Evolutionary conservation across 2,329 filamentous ascomycete species (phyloP).

Genomic region (Thielaviopsis punctulata): DNA sequence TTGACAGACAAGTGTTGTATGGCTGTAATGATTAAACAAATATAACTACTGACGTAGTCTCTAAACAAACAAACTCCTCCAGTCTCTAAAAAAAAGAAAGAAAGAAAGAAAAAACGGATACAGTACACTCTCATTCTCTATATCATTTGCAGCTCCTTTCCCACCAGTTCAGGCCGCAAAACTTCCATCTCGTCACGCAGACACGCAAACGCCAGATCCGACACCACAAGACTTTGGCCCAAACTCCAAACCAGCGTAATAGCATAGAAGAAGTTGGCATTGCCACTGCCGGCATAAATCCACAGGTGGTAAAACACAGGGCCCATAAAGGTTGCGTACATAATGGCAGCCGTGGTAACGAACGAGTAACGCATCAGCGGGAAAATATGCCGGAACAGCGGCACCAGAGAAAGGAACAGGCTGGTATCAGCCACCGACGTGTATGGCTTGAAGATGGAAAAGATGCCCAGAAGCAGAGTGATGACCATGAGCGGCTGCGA

Average conservation of each 20-base stretch:
- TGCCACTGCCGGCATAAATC: constrained; percentile 95
- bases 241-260: constrained; percentile 98
- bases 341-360: constrained; percentile 60
- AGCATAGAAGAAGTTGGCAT: constrained; percentile 98
- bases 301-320: constrained; percentile 94
- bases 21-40: no score
- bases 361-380: constrained; percentile 90
- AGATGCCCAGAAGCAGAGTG: constrained; percentile 70
- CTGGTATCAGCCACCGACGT: constrained; percentile 82
- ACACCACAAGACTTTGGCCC: constrained; percentile 70
- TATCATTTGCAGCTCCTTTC: constrained; percentile 75
- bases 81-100: background rate
- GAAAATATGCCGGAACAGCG: constrained; percentile 81
- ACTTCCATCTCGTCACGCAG: constrained; percentile 88
- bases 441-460: constrained; percentile 93
- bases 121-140: no score
- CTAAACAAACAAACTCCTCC: background rate
- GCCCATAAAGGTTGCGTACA: constrained; percentile 78
- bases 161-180: constrained; percentile 75
- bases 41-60: background rate
- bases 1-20: no score
- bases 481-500: constrained; percentile 76
- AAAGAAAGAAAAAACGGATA: no score
- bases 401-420: constrained; percentile 66
- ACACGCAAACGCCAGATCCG: constrained; percentile 75